Percentiles rank a stretch among this genome's conserved stretches.
phyloP scores from a whole-genome alignment of 768 basidiomycete genomes.

The Kwoniella sp. region DNA sequence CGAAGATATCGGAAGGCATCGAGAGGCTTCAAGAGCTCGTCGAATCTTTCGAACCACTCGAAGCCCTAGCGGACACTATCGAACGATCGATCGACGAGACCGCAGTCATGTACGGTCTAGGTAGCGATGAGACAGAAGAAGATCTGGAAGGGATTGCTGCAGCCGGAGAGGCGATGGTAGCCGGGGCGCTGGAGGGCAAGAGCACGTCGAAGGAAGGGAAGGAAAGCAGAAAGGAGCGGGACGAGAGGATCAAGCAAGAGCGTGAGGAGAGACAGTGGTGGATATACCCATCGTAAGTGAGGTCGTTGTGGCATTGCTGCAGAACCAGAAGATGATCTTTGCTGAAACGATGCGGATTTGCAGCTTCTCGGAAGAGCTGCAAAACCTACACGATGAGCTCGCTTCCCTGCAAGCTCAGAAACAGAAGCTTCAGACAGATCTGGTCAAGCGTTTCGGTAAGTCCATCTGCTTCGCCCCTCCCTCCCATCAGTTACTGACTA shows the following conservation, averaged over 20 bases:
- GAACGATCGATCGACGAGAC: slow-evolving; percentile 45
- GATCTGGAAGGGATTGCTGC: slow-evolving; percentile 23
- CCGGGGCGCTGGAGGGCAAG: not conserved
- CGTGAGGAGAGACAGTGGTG: slow-evolving; percentile 43
- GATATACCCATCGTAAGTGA: slow-evolving; percentile 46
- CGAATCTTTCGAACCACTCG: slow-evolving; percentile 21
- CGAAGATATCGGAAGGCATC: slow-evolving; percentile 13
- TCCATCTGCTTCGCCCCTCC: not conserved
- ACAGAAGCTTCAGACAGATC: slow-evolving; percentile 33
- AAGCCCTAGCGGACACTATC: slow-evolving; percentile 32
- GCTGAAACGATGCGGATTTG: not conserved
- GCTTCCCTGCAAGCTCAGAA: slow-evolving; percentile 23
- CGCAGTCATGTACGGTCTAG: slow-evolving; percentile 25
- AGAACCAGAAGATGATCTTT: not conserved
- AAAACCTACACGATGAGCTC: slow-evolving; percentile 27
- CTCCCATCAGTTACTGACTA: not conserved
- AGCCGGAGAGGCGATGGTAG: slow-evolving; percentile 13
- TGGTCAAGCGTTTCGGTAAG: slow-evolving; percentile 34
- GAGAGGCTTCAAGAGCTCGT: slow-evolving; percentile 26
- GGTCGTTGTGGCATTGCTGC: not conserved
- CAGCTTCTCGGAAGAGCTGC: slow-evolving; percentile 36
- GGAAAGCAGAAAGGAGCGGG: slow-evolving; percentile 32
- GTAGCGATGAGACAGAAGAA: slow-evolving; percentile 29
- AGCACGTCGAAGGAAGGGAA: slow-evolving; percentile 9
- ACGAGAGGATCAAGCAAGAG: slow-evolving; percentile 31